Conservation (phyloP, 176 grass and related monocot species). For the Hsuehochloa calcarea region DNA sequence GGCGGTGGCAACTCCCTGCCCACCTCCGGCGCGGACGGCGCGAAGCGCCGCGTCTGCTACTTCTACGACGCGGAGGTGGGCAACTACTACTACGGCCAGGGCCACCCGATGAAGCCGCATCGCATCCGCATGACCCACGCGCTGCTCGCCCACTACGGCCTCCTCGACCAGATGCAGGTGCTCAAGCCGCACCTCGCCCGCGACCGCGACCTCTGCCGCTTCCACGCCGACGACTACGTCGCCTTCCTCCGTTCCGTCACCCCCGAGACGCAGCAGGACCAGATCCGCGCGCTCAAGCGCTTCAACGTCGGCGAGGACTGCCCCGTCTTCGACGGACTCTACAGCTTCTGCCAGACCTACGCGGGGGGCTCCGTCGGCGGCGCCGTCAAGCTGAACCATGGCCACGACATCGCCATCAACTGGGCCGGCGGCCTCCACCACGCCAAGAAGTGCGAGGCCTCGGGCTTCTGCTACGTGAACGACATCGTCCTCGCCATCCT, state of each 20-base stretch:
- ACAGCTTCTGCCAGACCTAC: constrained; percentile 80
- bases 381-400: constrained; percentile 83
- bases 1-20: constrained; percentile 73
- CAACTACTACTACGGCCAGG: constrained; percentile 97
- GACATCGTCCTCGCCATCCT: constrained; percentile 96
- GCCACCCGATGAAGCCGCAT: constrained; percentile 93
- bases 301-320: constrained; percentile 91
- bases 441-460: constrained; percentile 86
- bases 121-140: constrained; percentile 93
- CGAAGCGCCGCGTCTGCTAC: constrained; percentile 88
- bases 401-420: constrained; percentile 95
- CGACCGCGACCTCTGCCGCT: constrained; percentile 90
- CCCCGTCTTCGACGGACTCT: constrained; percentile 87
- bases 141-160: constrained; percentile 78
- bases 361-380: constrained; percentile 77
- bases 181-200: constrained; percentile 63
- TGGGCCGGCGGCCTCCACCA: constrained; percentile 96
- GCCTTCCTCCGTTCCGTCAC: constrained; percentile 76
- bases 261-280: constrained; percentile 72
- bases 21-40: constrained; percentile 51
- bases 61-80: constrained; percentile 95
- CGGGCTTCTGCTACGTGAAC: constrained; percentile 95
- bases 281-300: constrained; percentile 57
- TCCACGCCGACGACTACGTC: constrained; percentile 93
- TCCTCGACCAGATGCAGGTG: constrained; percentile 82